These are phyloP conservation scores for Westerdykella aurantiaca DNA, from an alignment of 2,329 filamentous ascomycete genomes.

Conservation along the genomic window DNA sequence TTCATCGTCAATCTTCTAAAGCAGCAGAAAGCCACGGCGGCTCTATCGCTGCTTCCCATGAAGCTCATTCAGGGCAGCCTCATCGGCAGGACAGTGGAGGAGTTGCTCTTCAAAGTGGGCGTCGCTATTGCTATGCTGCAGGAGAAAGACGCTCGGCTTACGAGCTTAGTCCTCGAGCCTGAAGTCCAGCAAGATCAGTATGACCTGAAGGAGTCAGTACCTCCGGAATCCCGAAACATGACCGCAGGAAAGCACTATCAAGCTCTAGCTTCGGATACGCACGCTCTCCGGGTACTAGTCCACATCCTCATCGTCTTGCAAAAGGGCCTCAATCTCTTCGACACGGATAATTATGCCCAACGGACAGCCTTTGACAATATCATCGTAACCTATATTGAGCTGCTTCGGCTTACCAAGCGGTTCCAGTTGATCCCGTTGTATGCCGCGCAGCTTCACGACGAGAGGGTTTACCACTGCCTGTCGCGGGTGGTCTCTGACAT, in stretches of 20 bases:
- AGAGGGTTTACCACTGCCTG: constrained; percentile 63
- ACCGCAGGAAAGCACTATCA: constrained; percentile 23
- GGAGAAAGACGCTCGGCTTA: constrained; percentile 20
- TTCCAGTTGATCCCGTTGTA: constrained; percentile 82
- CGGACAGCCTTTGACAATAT: constrained; percentile 62
- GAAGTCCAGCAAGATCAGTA: constrained; percentile 15
- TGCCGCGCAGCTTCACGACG: constrained; percentile 66
- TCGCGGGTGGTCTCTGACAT: constrained; percentile 73
- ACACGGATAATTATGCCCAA: constrained; percentile 16
- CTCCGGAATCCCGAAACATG: constrained; percentile 13
- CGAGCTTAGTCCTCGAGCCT: constrained; percentile 29
- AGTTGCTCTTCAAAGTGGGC: constrained; percentile 42
- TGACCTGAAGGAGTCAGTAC: constrained; percentile 11
- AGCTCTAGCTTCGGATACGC: constrained; percentile 36
- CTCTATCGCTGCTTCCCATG: constrained; percentile 59
- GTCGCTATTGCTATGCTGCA: constrained; percentile 38
- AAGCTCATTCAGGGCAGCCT: constrained; percentile 74
- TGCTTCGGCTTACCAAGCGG: constrained; percentile 65
- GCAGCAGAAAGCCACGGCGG: constrained; percentile 49
- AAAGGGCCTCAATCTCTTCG: constrained; percentile 47
- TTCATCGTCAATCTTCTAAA: constrained; percentile 58
- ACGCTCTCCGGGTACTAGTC: constrained; percentile 42
- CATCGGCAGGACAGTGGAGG: constrained; percentile 54
- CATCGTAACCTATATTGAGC: constrained; percentile 74
- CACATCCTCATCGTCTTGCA: constrained; percentile 59